Base-by-base conservation (phyloP, 805 yeast genomes). In the Cyberlindnera americana region DNA sequence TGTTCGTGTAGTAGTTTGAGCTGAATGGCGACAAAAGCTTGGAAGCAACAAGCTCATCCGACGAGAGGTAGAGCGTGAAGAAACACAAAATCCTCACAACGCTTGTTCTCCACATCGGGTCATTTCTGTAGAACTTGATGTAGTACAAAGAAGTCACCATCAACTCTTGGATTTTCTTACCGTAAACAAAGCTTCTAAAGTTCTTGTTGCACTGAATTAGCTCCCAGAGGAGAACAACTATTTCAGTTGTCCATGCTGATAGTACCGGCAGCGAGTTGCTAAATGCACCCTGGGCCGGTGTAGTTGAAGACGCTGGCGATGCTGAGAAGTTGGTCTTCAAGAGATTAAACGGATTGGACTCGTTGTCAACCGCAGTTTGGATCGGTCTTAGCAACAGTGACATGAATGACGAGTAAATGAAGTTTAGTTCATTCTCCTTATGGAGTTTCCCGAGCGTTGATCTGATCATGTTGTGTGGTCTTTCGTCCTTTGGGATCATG, bases 161-260 rank as follows among this genome's bases (percentile, higher is more conserved):
- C 29, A 84, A 58, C 48, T 81, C 82, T 22, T 72, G 66, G 2
- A 79, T 73, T 45, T 69, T 68, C 32, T 69, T 66, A 12, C 69
- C 67, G 3, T 70, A 60, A 22, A 78, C 61, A 36, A 68, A 63
- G 14, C 56, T 53, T 42, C 70, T 70, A 52, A 83, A 80, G 35
- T 60, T 61, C 43, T 67, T 68, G 61, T 91, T 91, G 50, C 88
- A 80, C 54, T 86, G 91, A 24, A 77, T 62, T 30, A 88, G 62
- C 52, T 85, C 95, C 85, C 95, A 86, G 13, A 84, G 49, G 8
- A 90, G 56, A 56, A 83, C 70, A 6, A 77, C 60, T n/a, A 75
- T 55, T 53, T 83, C 90, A 4, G 69, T 62, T 2, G 78, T 58
- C 81, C 89, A 69, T 15, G 70, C 52, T 5, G 73, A 60, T 41